Conservation (phyloP, 805 yeast species). For the Cyberlindnera maclurae region DNA sequence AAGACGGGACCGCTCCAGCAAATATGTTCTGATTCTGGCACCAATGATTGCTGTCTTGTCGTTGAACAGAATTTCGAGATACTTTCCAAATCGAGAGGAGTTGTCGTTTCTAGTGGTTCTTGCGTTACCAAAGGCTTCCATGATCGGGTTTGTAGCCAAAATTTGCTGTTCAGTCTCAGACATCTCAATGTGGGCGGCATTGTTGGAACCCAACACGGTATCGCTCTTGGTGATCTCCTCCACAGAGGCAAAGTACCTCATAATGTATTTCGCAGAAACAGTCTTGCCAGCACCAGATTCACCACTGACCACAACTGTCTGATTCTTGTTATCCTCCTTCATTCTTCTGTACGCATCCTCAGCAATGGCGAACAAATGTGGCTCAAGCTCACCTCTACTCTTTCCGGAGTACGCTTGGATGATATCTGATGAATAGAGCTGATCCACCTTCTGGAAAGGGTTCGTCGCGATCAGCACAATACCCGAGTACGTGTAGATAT, state of each 20-base stretch:
- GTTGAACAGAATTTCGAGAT: constrained; percentile 85
- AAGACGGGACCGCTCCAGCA: constrained; percentile 87
- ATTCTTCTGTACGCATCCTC: constrained; percentile 95
- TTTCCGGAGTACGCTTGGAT: constrained; percentile 93
- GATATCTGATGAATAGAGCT: constrained; percentile 83
- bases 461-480: constrained; percentile 94
- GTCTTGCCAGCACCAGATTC: constrained; percentile 99
- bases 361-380: constrained; percentile 95
- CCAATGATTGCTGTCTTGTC: constrained; percentile 74
- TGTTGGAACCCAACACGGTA: constrained; percentile 33
- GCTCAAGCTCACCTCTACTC: constrained; percentile 91
- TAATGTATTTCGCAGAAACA: constrained; percentile 91
- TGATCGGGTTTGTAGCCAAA: constrained; percentile 92
- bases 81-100: constrained; percentile 96
- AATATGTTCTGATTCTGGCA: constrained; percentile 87
- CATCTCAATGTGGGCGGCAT: constrained; percentile 50
- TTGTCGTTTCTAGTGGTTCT: constrained; percentile 96
- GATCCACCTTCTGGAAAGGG: constrained; percentile 91
- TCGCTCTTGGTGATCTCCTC: constrained; percentile 41
- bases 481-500: constrained; percentile 93
- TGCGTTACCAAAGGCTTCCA: constrained; percentile 98
- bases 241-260: constrained; percentile 96
- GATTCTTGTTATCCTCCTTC: constrained; percentile 80
- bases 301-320: constrained; percentile 94
- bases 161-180: constrained; percentile 90